A percentile compares a stretch with the other conserved stretches of the same genome.
Conservation (phyloP, 1,284 basidiomycete genomes). For the Leccinum griseonigrum region DNA sequence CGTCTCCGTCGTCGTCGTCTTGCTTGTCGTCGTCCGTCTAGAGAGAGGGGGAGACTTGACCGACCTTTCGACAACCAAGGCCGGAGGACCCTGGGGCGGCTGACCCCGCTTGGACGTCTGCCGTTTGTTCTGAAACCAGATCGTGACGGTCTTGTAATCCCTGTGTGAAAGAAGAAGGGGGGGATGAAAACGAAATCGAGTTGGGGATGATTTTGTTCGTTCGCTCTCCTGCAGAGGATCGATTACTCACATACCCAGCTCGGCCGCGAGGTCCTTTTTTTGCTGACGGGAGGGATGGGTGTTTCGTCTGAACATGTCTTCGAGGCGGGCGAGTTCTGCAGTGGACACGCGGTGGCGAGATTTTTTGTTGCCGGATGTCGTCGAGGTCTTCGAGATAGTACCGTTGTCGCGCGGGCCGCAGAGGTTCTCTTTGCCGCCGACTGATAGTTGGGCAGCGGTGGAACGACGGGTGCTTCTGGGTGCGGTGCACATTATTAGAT, state of each 20-base stretch:
- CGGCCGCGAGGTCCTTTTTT: conserved; percentile 38
- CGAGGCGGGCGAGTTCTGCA: conserved; percentile 38
- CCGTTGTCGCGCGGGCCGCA: not conserved
- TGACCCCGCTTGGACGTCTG: conserved; percentile 41
- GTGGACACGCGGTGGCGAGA: conserved; percentile 40
- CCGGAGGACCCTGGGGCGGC: not conserved
- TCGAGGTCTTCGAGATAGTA: not conserved
- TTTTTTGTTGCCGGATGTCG: conserved; percentile 23
- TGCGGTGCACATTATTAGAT: conserved; percentile 18
- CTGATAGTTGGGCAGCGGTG: not conserved
- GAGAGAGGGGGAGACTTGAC: not conserved
- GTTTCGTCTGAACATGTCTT: conserved; percentile 36
- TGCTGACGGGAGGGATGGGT: conserved; percentile 41
- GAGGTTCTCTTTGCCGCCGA: conserved; percentile 19
- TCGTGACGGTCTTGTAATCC: conserved; percentile 48
- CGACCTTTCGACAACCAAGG: not conserved
- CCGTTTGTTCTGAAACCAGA: conserved; percentile 54
- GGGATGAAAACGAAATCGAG: not conserved
- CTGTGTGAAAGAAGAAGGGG: not conserved
- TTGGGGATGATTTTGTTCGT: not conserved
- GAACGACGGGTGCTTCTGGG: conserved; percentile 25
- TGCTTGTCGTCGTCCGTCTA: not conserved
- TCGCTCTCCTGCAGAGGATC: not conserved
- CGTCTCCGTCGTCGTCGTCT: not conserved
- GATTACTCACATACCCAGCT: conserved; percentile 39